These are phyloP conservation scores for Glycyrrhiza uralensis DNA, from an alignment of 306 rosid species.

Conservation along the genomic window DNA sequence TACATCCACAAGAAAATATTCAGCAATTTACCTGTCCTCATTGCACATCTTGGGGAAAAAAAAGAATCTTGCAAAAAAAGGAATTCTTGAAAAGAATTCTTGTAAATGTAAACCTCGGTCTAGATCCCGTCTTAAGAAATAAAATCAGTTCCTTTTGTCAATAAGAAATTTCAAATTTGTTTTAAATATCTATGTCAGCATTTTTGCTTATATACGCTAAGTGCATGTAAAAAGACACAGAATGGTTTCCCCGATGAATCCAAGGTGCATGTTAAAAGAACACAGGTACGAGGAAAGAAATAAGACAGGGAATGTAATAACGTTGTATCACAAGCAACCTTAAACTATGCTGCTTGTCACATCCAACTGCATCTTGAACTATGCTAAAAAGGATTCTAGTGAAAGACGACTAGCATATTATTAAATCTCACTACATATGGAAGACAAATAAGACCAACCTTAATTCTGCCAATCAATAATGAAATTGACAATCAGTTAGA, in stretches of 20 bases:
- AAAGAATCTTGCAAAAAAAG: neutral
- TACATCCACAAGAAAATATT: neutral
- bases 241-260: no score
- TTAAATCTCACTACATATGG: neutral
- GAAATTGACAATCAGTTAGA: constrained; percentile 23
- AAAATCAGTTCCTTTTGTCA: neutral
- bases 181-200: no score
- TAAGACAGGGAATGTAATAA: no score
- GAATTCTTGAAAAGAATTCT: constrained; percentile 11
- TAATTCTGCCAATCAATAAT: constrained; percentile 9
- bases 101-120: constrained; percentile 4
- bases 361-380: neutral
- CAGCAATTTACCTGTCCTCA: no score
- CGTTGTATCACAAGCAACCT: no score
- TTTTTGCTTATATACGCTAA: no score
- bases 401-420: neutral
- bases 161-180: neutral
- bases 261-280: no score
- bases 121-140: neutral
- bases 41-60: neutral
- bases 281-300: no score
- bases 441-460: constrained; percentile 14
- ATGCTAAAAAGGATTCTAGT: neutral
- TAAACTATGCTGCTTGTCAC: no score
- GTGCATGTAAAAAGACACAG: no score